These are phyloP conservation scores for Scytalidium sp. DNA, from an alignment of 2,329 filamentous ascomycete genomes.

Conservation along the genomic window DNA sequence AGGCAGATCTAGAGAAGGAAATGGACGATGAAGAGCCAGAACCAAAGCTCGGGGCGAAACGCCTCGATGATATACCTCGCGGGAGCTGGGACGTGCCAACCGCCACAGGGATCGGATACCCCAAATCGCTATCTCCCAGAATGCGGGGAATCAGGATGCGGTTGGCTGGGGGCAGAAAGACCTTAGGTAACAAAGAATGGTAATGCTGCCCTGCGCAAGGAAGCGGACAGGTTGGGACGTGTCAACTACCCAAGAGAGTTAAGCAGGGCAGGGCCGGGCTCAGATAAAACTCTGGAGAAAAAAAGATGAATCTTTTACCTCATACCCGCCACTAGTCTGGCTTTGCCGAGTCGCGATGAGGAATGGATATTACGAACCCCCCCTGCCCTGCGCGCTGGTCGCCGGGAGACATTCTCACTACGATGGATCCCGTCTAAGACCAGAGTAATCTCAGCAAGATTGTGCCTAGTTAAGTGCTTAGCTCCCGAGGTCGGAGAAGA, in stretches of 20 bases:
- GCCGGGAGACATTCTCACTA: too few relatives aligned
- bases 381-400: too few relatives aligned
- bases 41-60: not conserved
- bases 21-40: not conserved
- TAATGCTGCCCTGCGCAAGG: not conserved
- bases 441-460: too few relatives aligned
- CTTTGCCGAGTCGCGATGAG: not conserved
- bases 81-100: not conserved
- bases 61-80: not conserved
- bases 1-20: not conserved
- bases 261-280: not conserved
- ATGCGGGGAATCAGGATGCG: not conserved
- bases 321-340: not conserved
- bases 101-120: not conserved
- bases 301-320: not conserved
- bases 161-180: not conserved
- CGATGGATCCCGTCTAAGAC: too few relatives aligned
- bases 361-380: not conserved
- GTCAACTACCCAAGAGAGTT: not conserved
- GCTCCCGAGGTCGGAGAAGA: too few relatives aligned
- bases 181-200: not conserved
- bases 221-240: not conserved
- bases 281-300: not conserved
- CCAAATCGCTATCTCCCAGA: not conserved
- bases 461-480: too few relatives aligned